Conservation (phyloP, 1,139 yeast genomes). For the Geotrichum restrictum region DNA sequence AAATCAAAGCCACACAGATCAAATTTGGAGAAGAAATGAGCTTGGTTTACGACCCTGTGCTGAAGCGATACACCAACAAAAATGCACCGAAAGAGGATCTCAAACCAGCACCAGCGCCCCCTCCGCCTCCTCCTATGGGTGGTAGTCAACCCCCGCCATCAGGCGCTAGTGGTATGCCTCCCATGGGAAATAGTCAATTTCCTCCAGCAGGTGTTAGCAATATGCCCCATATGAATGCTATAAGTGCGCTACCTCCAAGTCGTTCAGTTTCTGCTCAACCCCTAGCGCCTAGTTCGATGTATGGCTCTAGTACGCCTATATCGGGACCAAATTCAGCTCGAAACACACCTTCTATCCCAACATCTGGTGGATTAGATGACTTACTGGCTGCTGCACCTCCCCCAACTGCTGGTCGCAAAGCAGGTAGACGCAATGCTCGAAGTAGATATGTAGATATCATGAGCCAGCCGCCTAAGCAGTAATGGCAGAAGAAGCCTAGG, state of each 20-base stretch:
- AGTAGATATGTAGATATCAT: conserved; percentile 76
- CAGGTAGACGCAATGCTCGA: conserved; percentile 62
- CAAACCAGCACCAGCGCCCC: conserved; percentile 67
- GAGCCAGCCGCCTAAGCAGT: conserved; percentile 38
- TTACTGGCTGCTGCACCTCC: conserved; percentile 50
- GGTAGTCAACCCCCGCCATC: not conserved
- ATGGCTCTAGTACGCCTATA: not conserved
- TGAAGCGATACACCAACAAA: conserved; percentile 82
- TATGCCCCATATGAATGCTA: not conserved
- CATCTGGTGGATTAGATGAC: conserved; percentile 58
- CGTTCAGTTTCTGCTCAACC: conserved; percentile 3
- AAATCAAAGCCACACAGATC: conserved; percentile 74
- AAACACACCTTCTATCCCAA: conserved; percentile 8
- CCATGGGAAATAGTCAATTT: not conserved
- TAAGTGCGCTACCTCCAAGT: not conserved
- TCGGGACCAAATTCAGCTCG: conserved; percentile 1
- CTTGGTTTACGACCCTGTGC: conserved; percentile 76
- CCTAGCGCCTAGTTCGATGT: conserved; percentile 2
- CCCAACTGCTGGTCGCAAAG: conserved; percentile 40
- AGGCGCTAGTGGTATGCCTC: not conserved
- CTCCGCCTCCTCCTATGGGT: conserved; percentile 27
- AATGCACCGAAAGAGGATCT: conserved; percentile 73
- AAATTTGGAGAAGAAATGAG: conserved; percentile 77
- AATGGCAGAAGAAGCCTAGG: not conserved
- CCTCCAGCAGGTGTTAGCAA: not conserved